Conservation (phyloP, 768 basidiomycete genomes). For the Collybia sp. region DNA sequence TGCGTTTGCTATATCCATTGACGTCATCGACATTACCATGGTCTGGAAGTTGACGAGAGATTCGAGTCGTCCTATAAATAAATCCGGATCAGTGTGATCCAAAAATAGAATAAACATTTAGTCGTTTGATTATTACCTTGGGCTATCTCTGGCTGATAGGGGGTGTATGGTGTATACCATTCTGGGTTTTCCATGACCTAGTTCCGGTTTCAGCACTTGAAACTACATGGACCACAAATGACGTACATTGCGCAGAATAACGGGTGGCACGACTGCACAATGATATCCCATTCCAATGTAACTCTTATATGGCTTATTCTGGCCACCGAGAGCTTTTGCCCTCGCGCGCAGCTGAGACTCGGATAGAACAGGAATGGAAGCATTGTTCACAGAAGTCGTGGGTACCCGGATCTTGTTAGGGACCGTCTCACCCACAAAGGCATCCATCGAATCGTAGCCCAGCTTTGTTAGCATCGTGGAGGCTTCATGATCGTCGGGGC, state of each 20-base stretch:
- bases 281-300: conserved; percentile 99
- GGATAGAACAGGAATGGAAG: conserved; percentile 70
- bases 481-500: conserved; percentile 81
- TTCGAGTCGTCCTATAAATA: conserved; percentile 77
- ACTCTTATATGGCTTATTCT: conserved; percentile 82
- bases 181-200: conserved; percentile 93
- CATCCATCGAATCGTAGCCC: conserved; percentile 85
- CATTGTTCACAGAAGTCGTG: conserved; percentile 52
- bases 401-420: conserved; percentile 78
- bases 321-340: conserved; percentile 69
- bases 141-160: conserved; percentile 97
- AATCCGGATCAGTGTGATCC: conserved; percentile 1
- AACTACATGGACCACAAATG: not conserved
- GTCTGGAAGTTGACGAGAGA: conserved; percentile 97
- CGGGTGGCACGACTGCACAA: conserved; percentile 90
- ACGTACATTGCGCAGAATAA: conserved; percentile 86
- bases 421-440: conserved; percentile 79
- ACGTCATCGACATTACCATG: conserved; percentile 90
- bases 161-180: conserved; percentile 97
- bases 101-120: not conserved
- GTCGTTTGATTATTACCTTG: conserved; percentile 57
- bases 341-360: conserved; percentile 79
- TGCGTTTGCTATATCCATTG: conserved; percentile 94
- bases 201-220: not conserved
- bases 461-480: conserved; percentile 77